Conservation (phyloP, 1,284 basidiomycete species). For the Sanguinoderma infundibulare region DNA sequence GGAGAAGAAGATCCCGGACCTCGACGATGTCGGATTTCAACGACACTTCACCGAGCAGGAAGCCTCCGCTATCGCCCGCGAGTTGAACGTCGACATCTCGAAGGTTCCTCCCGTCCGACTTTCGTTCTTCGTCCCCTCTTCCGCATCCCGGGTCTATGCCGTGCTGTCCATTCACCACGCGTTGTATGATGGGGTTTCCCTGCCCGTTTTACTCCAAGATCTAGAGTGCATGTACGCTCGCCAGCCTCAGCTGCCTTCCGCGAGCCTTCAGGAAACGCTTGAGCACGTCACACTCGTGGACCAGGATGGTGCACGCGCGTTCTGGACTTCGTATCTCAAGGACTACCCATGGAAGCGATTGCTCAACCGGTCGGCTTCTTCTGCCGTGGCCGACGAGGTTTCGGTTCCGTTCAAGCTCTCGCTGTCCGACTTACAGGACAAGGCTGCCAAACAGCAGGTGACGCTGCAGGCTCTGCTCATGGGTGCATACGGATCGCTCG, state of each 20-base stretch:
- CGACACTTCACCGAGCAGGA: conserved; percentile 37
- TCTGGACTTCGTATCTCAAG: conserved; percentile 43
- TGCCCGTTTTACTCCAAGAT: conserved; percentile 44
- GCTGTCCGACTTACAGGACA: conserved; percentile 38
- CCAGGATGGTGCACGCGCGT: conserved; percentile 35
- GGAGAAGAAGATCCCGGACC: conserved; percentile 18
- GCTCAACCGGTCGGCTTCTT: conserved; percentile 21
- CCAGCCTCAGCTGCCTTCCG: conserved; percentile 21
- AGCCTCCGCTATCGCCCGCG: conserved; percentile 37
- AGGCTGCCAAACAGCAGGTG: conserved; percentile 41
- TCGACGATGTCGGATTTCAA: conserved; percentile 31
- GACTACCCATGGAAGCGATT: conserved; percentile 40
- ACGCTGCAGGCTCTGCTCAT: conserved; percentile 51
- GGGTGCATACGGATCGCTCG: conserved; percentile 43
- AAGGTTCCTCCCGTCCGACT: conserved; percentile 42
- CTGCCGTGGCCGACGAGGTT: conserved; percentile 25
- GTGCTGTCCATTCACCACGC: conserved; percentile 53
- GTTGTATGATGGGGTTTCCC: conserved; percentile 51
- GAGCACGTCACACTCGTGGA: conserved; percentile 39
- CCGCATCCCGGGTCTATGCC: conserved; percentile 26
- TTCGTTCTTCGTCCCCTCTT: conserved; percentile 31
- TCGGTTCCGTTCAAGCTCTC: conserved; percentile 31
- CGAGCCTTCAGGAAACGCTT: conserved; percentile 37
- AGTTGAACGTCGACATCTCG: conserved; percentile 43
- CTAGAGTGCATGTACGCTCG: conserved; percentile 41